Evolutionary conservation across 139 green algal species (phyloP), one percentile per base, ranked within the genome.

Genomic region (Chlorella sorokiniana): DNA sequence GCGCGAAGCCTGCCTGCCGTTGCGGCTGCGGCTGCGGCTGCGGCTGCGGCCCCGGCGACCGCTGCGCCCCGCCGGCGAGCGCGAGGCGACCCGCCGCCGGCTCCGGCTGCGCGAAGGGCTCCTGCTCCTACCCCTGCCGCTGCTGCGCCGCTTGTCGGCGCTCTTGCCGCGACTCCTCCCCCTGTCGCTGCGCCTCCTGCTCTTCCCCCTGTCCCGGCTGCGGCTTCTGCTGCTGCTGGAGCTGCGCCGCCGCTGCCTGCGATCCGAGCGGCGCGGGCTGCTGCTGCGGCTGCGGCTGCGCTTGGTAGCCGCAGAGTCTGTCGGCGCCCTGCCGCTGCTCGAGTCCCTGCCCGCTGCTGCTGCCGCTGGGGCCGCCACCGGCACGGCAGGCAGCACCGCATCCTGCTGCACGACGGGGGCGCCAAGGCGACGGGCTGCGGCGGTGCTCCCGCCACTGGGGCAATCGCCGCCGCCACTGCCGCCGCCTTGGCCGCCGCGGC

Each of bases 171-270:
- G 29, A 6, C 56, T 29, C 29, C 56, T 65, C 48, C n/a, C n/a
- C n/a, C n/a, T n/a, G n/a, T n/a, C n/a, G 68, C 68, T 75, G 67
- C 69, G 69, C 6, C 42, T 31, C 42, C n/a, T 59, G 38, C 67
- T 33, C 25, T 29, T 61, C 42, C 38, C 31, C 35, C 29, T 48
- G 48, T 48, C 71, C 9, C 31, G 18, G 44, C 48, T 77, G 44
- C 69, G 45, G 44, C 69, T 63, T 40, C 31, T 44, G 29, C 69
- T 33, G 22, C n/a, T 70, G n/a, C 18, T 41, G 8, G 41, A 41
- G 64, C 64, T 71, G 11, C 64, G 64, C 37, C 64, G 64, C 37
- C 64, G 64, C 64, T 44, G 8, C 64, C 38, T 71, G 62, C 62
- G 62, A 1, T 41, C 54, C 16, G 54, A 63, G 27, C 54, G 10